Percentiles rank a stretch among this genome's conserved stretches.
These are phyloP conservation scores for Mimosa pudica DNA, from an alignment of 306 rosid genomes.

Conservation along the genomic window DNA sequence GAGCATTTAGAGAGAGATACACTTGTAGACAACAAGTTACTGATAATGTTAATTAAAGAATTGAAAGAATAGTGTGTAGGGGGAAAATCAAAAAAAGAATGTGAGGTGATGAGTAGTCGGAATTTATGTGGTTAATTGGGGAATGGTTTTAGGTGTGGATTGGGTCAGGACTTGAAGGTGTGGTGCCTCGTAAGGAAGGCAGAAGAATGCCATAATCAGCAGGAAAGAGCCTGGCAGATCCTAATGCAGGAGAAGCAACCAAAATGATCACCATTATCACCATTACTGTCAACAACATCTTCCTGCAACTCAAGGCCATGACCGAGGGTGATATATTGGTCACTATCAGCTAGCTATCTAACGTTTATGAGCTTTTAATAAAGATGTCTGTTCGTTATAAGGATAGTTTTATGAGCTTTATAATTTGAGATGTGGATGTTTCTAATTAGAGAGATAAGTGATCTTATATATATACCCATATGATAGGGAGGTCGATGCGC, in stretches of 20 bases:
- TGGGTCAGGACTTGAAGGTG: neutral
- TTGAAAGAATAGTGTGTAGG: neutral
- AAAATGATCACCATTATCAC: conserved; percentile 37
- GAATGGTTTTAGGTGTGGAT: neutral
- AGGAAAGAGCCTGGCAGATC: conserved; percentile 40
- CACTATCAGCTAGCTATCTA: too few relatives aligned
- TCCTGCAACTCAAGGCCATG: conserved; percentile 16
- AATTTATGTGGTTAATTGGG: neutral
- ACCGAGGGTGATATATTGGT: neutral
- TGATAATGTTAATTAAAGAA: too few relatives aligned
- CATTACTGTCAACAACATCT: conserved; percentile 29
- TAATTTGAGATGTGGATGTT: neutral
- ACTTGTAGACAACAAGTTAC: neutral
- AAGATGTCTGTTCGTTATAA: neutral
- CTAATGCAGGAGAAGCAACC: conserved; percentile 39
- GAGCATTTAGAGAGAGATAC: neutral
- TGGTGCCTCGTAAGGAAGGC: conserved; percentile 6
- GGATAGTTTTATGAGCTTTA: neutral
- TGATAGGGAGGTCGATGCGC: neutral
- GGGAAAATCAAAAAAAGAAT: neutral
- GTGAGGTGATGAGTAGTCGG: neutral
- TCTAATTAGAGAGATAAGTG: neutral
- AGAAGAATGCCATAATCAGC: neutral
- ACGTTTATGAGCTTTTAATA: neutral
- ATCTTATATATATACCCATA: neutral